Percentiles rank a stretch among this genome's conserved stretches.
phyloP scores from a whole-genome alignment of 352 stramenopile species.

The Globisporangium cylindrosporum region DNA sequence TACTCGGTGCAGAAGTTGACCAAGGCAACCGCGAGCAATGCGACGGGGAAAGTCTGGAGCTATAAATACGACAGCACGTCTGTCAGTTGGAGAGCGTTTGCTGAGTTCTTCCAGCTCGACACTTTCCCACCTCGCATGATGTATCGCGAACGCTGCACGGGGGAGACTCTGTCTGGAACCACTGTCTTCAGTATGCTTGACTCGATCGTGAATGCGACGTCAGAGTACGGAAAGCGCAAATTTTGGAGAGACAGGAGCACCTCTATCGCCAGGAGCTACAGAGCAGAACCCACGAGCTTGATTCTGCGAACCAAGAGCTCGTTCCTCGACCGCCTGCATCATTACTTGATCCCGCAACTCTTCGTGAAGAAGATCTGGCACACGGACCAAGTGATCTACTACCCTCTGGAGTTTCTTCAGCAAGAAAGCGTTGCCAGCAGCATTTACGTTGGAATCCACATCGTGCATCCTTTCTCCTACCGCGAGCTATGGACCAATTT shows the following conservation, averaged over 20 bases:
- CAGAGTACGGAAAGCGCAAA: neutral
- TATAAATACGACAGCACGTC: constrained; percentile 1
- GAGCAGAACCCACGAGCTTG: neutral
- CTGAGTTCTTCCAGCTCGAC: neutral
- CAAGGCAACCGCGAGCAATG: neutral
- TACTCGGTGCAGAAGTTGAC: constrained; percentile 1
- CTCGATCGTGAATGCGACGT: neutral
- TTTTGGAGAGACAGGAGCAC: too few relatives aligned
- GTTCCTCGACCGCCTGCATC: constrained; percentile 11
- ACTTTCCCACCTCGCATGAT: neutral
- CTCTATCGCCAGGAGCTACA: neutral
- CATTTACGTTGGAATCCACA: constrained; percentile 3
- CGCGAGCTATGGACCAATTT: constrained; percentile 17
- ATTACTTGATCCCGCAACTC: constrained; percentile 11
- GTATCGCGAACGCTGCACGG: neutral
- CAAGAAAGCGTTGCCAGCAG: neutral
- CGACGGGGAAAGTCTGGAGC: neutral
- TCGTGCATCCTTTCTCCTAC: constrained; percentile 11
- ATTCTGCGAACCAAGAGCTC: neutral
- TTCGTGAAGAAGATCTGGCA: constrained; percentile 1
- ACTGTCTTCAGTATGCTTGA: neutral
- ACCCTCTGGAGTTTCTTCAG: constrained; percentile 3
- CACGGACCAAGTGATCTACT: constrained; percentile 11
- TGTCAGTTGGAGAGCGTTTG: neutral
- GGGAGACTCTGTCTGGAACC: neutral